Evolutionary conservation across 169 alveolate species (phyloP), one percentile per base, ranked within the genome.

Genomic region (Eimeria zaria): DNA sequence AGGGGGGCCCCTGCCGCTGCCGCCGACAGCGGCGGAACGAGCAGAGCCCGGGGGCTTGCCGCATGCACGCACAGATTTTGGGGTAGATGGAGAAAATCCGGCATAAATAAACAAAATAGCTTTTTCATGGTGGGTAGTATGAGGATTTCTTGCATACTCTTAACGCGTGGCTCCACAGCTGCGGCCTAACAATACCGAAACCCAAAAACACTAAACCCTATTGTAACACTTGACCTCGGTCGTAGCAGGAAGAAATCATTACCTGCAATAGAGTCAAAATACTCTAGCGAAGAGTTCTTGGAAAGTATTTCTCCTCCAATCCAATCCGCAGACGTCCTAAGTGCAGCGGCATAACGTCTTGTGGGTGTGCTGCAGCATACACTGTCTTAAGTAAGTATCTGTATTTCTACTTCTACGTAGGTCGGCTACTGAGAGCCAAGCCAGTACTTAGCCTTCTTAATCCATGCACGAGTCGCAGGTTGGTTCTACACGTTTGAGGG

Each of bases 1-100:
- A 8, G 89, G 73, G 71, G 91, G 91, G 58, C 73, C 73, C 64
- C 74, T 48, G 30, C 91, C 48, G 91, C 91, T 81, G 91, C 91
- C 30, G 91, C 91, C 91, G 91, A 83, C 91, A 48, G 27, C 9
- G 73, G 36, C 48, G 69, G 44, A 78, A 51, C 91, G 91, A 83
- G 74, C 91, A 83, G 91, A 6, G 48, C 73, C 51, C 30, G 51
- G 44, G 91, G 91, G 91, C 91, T 53, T 53, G 60, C 48, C 74
- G 91, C 74, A 83, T 83, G 91, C 91, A 30, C 62, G 12, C 89
- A n/a, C 30, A 39, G 9, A 14, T 12, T 20, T 39, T 0, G 4
- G 44, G 46, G 22, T 30, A n/a, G 18, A 67, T 2, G 9, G 81
- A 39, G 30, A 36, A 7, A 71, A 4, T 0, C 33, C 7, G 3